Evolutionary conservation across 441 rosid genomes (phyloP).

Genomic region (Arabidopsis lyrata): DNA sequence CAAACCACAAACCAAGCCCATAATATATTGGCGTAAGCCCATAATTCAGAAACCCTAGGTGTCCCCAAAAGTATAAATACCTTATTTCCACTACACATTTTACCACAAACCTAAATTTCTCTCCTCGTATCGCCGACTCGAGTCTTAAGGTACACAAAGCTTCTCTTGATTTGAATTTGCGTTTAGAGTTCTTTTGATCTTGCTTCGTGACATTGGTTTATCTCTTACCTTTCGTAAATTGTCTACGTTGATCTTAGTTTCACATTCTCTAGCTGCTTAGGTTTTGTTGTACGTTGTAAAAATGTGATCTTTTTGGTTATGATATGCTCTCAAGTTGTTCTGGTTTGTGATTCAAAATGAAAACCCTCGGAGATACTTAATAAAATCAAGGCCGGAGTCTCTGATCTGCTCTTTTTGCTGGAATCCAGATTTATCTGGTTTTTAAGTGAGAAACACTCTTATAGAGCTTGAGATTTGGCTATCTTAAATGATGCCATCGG

Average conservation of each 20-base stretch:
- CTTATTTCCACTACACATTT: background rate
- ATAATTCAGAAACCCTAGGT: slow-evolving; percentile 17
- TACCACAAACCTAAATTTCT: background rate
- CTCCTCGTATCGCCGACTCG: background rate
- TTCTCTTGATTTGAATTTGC: background rate
- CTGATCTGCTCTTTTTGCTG: slow-evolving; percentile 49
- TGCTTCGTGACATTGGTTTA: background rate
- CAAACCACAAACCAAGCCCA: slow-evolving; percentile 1
- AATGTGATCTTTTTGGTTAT: no score
- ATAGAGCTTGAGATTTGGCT: slow-evolving; percentile 70
- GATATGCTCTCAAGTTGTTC: slow-evolving; percentile 1
- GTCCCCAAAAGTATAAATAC: background rate
- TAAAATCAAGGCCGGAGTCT: slow-evolving; percentile 73
- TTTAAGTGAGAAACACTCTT: slow-evolving; percentile 55
- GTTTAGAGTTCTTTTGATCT: background rate
- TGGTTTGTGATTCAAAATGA: slow-evolving; percentile 24
- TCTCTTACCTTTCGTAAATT: background rate
- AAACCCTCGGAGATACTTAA: slow-evolving; percentile 32
- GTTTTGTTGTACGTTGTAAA: no score
- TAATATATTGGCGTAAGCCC: background rate
- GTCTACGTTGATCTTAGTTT: background rate
- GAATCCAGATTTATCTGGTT: slow-evolving; percentile 32
- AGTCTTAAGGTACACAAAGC: slow-evolving; percentile 3
- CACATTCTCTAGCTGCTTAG: background rate
- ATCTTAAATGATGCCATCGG: slow-evolving; percentile 55